Conservation (phyloP, 768 basidiomycete genomes). For the Cyclocybe aegerita region DNA sequence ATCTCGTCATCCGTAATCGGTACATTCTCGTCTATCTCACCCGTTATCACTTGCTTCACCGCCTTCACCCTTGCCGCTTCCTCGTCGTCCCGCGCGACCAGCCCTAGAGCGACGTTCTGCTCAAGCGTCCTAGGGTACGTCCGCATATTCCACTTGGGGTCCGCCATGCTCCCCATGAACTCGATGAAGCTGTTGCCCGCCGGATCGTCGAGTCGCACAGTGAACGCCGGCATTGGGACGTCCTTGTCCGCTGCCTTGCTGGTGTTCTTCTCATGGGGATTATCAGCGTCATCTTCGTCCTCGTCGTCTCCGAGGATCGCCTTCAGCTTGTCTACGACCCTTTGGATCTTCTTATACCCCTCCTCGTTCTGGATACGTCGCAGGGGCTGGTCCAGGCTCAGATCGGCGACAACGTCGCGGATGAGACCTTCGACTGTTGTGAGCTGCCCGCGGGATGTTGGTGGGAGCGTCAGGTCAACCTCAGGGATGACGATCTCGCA, state of each 20-base stretch:
- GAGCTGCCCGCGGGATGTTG: slow-evolving; percentile 80
- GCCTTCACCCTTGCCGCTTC: slow-evolving; percentile 3
- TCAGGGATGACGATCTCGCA: slow-evolving; percentile 86
- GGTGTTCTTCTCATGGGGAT: slow-evolving; percentile 21
- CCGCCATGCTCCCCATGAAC: slow-evolving; percentile 80
- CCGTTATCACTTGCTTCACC: slow-evolving; percentile 3
- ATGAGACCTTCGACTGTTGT: slow-evolving; percentile 97
- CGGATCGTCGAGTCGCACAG: slow-evolving; percentile 87
- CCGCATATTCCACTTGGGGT: slow-evolving; percentile 90
- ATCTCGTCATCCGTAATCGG: slow-evolving; percentile 64
- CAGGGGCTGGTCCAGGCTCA: slow-evolving; percentile 79
- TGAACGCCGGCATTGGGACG: slow-evolving; percentile 69
- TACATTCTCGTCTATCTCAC: slow-evolving; percentile 14
- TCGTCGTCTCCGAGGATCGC: slow-evolving; percentile 64
- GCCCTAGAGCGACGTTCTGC: slow-evolving; percentile 80
- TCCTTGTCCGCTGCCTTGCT: slow-evolving; percentile 37
- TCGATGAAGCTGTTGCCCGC: slow-evolving; percentile 97
- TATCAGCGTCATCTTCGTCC: slow-evolving; percentile 44
- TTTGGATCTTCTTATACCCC: slow-evolving; percentile 71
- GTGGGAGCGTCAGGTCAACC: slow-evolving; percentile 86
- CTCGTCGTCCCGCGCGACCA: slow-evolving; percentile 53
- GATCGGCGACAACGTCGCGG: slow-evolving; percentile 77
- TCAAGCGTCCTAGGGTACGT: slow-evolving; percentile 77
- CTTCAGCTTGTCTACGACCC: slow-evolving; percentile 64
- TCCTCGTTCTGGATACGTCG: slow-evolving; percentile 77